Base-by-base conservation (phyloP, 345 rosid species). In the Salix arbutifolia region DNA sequence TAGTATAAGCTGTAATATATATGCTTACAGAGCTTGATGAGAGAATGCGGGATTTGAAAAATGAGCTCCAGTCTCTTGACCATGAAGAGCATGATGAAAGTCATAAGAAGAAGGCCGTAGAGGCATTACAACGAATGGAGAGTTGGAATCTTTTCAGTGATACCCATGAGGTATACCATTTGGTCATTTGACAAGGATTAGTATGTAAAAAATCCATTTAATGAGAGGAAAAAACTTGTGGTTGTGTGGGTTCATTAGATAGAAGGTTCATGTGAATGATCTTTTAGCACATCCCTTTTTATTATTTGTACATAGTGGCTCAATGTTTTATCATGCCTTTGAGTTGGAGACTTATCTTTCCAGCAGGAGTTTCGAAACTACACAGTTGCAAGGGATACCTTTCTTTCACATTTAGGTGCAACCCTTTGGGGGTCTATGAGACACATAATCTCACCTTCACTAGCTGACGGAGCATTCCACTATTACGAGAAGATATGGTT, bases 381-480 rank as follows among this genome's bases (percentile, higher is more conserved):
- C 87, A 93, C 99, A 8, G 95, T 96, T 88, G 99, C 98, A 74
- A 95, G 95, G 37, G 99, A 96, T 89, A 83, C 93, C 60, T 92
- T 96, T 87, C 97, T 96, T 71, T 91, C 99, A 53, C 98, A 96
- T 84, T 84, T 96, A 84, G 99, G 98, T 78, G 91, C 98, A 50
- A 89, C 92, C 30, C 87, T 96, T 38, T 91, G 97, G 99, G 99
- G 98, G 44, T 90, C 98, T 38, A 85, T 96, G 94, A 91, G 95
- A 85, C 99, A 96, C 71, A 78, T 96, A 73, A 72, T 92, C 78
- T 91, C 99, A 65, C 99, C 98, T 65, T 96, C 98, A 72, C 84
- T 94, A 82, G 91, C 97, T 79, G 98, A 94, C 81, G 99, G 98
- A 77, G 93, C 97, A 83, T 96, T 92, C 86, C 99, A 96, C 83